Evolutionary conservation across 2,329 filamentous ascomycete species (phyloP).

Genomic region (Bipolaris oryzae): DNA sequence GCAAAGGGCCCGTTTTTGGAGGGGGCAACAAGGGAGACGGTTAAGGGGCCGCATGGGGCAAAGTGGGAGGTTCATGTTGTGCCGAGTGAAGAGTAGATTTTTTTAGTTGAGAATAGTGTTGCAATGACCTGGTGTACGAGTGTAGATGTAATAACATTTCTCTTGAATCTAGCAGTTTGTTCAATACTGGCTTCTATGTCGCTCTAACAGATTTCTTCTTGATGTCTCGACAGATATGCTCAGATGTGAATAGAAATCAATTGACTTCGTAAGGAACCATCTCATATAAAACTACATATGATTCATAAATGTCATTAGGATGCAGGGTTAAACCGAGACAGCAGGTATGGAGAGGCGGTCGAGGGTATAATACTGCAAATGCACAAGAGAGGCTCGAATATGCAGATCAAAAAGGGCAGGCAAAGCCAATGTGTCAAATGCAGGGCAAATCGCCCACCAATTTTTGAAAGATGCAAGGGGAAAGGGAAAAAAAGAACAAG

Average conservation of each 20-base stretch:
- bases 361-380: background rate
- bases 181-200: too few relatives aligned
- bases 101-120: background rate
- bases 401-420: background rate
- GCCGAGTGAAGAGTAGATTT: background rate
- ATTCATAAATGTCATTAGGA: too few relatives aligned
- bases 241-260: too few relatives aligned
- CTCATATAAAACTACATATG: too few relatives aligned
- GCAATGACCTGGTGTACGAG: background rate
- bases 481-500: background rate
- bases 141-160: too few relatives aligned
- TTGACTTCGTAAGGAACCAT: too few relatives aligned
- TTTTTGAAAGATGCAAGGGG: background rate
- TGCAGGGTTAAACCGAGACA: too few relatives aligned
- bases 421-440: too few relatives aligned
- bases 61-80: slow-evolving; percentile 14
- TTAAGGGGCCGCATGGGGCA: slow-evolving; percentile 7
- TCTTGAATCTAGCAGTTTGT: too few relatives aligned
- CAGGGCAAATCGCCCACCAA: too few relatives aligned
- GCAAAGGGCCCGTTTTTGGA: slow-evolving; percentile 19
- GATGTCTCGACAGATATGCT: too few relatives aligned
- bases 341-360: background rate
- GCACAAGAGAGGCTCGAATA: background rate
- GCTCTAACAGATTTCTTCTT: too few relatives aligned
- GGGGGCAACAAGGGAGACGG: background rate